These are phyloP conservation scores for Fusarium subglutinans DNA, from an alignment of 2,329 filamentous ascomycete species.

Conservation along the genomic window DNA sequence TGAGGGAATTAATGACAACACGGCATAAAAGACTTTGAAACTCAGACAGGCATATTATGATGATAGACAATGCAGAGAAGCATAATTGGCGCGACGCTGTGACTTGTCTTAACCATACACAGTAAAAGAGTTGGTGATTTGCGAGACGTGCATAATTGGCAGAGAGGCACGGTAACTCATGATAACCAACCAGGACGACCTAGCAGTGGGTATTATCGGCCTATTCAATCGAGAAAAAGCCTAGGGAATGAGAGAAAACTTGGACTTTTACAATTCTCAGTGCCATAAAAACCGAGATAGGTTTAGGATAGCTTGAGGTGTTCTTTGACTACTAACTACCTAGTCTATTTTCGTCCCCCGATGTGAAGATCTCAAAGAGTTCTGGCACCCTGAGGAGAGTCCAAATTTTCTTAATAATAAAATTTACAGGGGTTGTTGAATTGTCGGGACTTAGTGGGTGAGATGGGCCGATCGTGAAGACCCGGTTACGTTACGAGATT, in stretches of 20 bases:
- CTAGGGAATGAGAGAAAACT: neutral
- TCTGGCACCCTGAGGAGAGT: neutral
- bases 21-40: neutral
- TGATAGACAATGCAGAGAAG: neutral
- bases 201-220: neutral
- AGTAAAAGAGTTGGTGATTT: constrained; percentile 3
- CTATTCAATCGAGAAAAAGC: neutral
- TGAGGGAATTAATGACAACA: constrained; percentile 12
- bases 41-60: neutral
- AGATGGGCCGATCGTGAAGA: constrained; percentile 36
- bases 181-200: neutral
- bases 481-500: constrained; percentile 22
- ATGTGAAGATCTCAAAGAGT: neutral
- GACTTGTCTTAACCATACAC: constrained; percentile 15
- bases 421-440: constrained; percentile 16
- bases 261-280: neutral
- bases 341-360: neutral
- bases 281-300: neutral
- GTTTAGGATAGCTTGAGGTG: neutral
- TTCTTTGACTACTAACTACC: neutral
- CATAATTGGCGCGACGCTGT: constrained; percentile 1
- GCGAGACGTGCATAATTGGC: constrained; percentile 4
- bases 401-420: constrained; percentile 12
- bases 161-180: constrained; percentile 5
- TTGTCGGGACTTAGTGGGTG: constrained; percentile 9